Base-by-base conservation (phyloP, 345 rosid species). In the Sisymbrium irio region DNA sequence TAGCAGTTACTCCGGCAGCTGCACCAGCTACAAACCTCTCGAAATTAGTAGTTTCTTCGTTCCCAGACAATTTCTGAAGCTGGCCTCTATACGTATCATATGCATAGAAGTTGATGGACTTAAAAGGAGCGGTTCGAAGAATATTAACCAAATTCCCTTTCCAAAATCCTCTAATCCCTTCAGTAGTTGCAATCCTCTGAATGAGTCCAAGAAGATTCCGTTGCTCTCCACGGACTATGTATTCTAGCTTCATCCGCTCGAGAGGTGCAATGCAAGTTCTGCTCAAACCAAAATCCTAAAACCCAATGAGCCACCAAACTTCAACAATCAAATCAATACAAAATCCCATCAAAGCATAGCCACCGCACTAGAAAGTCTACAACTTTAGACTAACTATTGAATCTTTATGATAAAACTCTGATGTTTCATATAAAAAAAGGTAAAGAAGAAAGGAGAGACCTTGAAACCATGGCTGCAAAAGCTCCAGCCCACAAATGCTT, bases 401-500 rank as follows among this genome's bases (percentile, higher is more conserved):
- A 33, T 42, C 45, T 8, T 35, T 44, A 57, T 57, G 63, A 51
- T 51, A 37, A 7, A 66, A 7, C 13, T 20, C 45, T 62, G 4
- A 50, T 32, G 19, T 2, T 36, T 39, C 44, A 32, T 5, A 11
- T 30, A 30, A 59, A 10, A 5, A 10, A 27, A 49, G 55, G 42
- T 58, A 58, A 65, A 25, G 33, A 65, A 63, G 50, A 33, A 33
- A 54, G 13, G 64, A 78, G 78, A 62, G 55, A 89, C 96, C 96
- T 85, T 70, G 92, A 89, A 71, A 89, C 87, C 87, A 87, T 87
- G 45, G 92, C 96, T 4, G 96, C 92, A 77, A 85, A 77, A 72
- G 90, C 96, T 49, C 96, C 96, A 72, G 96, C 83, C 88, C 96
- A 89, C 49, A 89, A 70, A 84, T 89, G 92, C 59, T 87, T 87